Evolutionary conservation across 805 yeast species (phyloP).

Genomic region (Myxozyma udenii): DNA sequence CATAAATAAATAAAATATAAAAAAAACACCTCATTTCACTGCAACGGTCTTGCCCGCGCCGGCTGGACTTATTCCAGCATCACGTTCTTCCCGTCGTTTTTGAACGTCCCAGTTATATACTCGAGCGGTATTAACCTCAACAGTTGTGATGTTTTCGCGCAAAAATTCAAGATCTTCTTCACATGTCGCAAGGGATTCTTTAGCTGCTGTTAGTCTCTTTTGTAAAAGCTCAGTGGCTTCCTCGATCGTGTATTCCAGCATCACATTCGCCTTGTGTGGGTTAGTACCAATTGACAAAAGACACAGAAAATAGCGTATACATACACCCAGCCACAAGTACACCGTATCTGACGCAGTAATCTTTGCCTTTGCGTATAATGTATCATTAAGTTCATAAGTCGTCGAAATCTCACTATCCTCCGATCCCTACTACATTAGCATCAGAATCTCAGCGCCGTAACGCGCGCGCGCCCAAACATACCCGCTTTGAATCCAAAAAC

Average conservation of each 20-base stretch:
- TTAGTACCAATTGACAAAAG: background rate
- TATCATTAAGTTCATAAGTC: slow-evolving; percentile 91
- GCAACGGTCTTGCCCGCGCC: background rate
- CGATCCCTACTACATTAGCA: slow-evolving; percentile 32
- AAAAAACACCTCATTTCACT: background rate
- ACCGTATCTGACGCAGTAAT: slow-evolving; percentile 65
- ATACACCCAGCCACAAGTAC: slow-evolving; percentile 81
- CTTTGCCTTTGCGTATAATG: slow-evolving; percentile 79
- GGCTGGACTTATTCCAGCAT: slow-evolving; percentile 5
- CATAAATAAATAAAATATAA: background rate
- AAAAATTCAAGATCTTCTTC: slow-evolving; percentile 81
- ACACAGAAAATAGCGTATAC: slow-evolving; percentile 8
- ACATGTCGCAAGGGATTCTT: slow-evolving; percentile 55
- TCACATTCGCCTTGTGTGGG: slow-evolving; percentile 70
- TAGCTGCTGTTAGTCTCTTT: slow-evolving; percentile 61
- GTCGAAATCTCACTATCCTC: slow-evolving; percentile 51
- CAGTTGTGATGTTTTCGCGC: slow-evolving; percentile 88
- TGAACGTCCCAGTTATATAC: slow-evolving; percentile 41
- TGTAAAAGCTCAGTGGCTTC: slow-evolving; percentile 76
- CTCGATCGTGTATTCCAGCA: slow-evolving; percentile 88
- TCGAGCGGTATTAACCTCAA: slow-evolving; percentile 97
- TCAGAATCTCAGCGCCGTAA: slow-evolving; percentile 9
- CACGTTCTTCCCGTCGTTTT: slow-evolving; percentile 31
- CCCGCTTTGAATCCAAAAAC: slow-evolving; percentile 51
- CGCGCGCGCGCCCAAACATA: background rate